phyloP scores from a whole-genome alignment of 352 stramenopile species.

The Lagenidium giganteum region DNA sequence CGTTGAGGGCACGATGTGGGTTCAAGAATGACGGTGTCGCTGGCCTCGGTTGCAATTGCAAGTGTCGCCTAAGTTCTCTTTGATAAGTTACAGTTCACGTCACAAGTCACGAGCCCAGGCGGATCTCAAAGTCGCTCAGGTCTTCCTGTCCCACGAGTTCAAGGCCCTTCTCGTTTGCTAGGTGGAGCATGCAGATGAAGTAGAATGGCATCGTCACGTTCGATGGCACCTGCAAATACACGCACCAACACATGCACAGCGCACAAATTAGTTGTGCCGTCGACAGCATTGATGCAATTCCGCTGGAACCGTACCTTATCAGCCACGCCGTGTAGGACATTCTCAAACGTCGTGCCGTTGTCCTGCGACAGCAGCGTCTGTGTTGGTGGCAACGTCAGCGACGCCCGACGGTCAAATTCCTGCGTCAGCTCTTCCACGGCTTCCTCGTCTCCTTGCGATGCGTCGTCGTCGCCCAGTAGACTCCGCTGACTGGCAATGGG shows the following conservation, averaged over 20 bases:
- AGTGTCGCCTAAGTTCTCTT: too few species aligned
- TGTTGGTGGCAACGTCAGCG: too few species aligned
- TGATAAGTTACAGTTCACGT: too few species aligned
- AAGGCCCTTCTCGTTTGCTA: constrained; percentile 98
- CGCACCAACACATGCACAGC: constrained; percentile 2
- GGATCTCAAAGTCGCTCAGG: constrained; percentile 74
- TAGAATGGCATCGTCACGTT: constrained; percentile 98
- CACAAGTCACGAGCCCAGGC: too few species aligned
- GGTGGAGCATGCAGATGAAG: constrained; percentile 99
- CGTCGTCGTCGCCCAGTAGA: too few species aligned
- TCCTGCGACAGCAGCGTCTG: constrained; percentile 19
- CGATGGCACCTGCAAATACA: constrained; percentile 73
- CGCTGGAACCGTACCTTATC: constrained; percentile 39
- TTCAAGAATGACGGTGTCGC: too few species aligned
- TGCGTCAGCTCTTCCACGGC: constrained; percentile 12
- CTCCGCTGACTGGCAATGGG: constrained; percentile 24
- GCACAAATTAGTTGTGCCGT: not conserved
- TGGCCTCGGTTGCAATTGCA: too few species aligned
- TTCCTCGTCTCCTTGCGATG: not conserved
- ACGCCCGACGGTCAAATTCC: constrained; percentile 9
- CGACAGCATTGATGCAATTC: not conserved
- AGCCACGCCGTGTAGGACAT: constrained; percentile 88
- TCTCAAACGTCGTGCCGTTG: constrained; percentile 81
- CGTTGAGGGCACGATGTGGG: too few species aligned
- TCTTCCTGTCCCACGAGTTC: constrained; percentile 77